Evolutionary conservation across 2,329 filamentous ascomycete species (phyloP), one percentile per base, ranked within the genome.

Genomic region (Aspergillus puulaauensis): DNA sequence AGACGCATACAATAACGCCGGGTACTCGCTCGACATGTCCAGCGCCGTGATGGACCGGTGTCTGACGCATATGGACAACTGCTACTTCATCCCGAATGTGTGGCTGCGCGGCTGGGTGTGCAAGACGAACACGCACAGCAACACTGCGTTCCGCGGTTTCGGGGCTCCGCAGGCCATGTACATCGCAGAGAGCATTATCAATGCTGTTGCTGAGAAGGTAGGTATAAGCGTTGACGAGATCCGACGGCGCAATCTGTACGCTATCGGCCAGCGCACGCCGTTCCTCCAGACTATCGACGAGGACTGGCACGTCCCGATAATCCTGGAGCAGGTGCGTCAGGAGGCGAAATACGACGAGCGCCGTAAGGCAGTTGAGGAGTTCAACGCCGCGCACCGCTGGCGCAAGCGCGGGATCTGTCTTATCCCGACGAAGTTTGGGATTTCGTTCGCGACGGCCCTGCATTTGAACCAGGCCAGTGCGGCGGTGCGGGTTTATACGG

Each of bases 391-490:
- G 17, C 90, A 95, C 78, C 96, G 93, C 74, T 98, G 95, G 95
- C 93, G 93, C 70, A 97, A 98, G 80, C 87, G 93, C 54, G 93
- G 93, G 0, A 77, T 90, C 48, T 88, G 93, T 3, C 77, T 99
- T 21, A 88, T 98, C 54, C 95, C 95, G 0, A 98, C 95, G 33
- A 99, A 99, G 70, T 99, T 98, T 67, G 95, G 95, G 67, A 98
- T 99, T 69, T 96, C 92, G 1, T 99, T 96, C 76, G 2, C 47
- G 64, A 98, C 93, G 0, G 95, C 95, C 0, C 82, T 97, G 5
- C 98, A 96, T 80, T 83, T 98, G 67, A 99, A 99, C 75, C 95
- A 99, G 73, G 95, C 95, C 4, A 93, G 93, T 54, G 93, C 93
- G 1, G 80, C 98, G 43, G 93, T 99, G 1, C 95, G 98, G 75